Evolutionary conservation across 768 basidiomycete species (phyloP).

Genomic region (Boletus sensibilis): DNA sequence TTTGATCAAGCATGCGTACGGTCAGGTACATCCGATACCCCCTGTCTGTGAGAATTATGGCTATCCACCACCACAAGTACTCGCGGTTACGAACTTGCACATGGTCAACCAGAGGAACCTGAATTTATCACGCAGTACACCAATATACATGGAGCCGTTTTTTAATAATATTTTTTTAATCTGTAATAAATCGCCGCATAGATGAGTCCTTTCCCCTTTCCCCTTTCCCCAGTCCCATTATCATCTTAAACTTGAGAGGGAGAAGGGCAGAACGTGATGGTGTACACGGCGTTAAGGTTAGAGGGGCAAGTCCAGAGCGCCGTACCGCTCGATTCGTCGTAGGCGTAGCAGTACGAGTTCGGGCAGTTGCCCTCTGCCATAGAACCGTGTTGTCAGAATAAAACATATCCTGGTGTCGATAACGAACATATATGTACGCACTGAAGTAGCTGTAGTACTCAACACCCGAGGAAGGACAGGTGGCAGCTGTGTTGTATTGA

Average conservation of each 20-base stretch:
- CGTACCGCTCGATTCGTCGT: slow-evolving; percentile 46
- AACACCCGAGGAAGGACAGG: slow-evolving; percentile 53
- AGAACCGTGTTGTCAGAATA: not conserved
- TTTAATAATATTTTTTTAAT: not conserved
- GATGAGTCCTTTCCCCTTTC: not conserved
- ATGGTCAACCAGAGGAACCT: not conserved
- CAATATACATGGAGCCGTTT: not conserved
- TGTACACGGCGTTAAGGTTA: slow-evolving; percentile 39
- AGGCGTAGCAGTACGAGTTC: slow-evolving; percentile 51
- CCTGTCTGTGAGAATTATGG: not conserved
- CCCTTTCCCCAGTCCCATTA: too few species aligned
- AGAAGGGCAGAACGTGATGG: slow-evolving; percentile 46
- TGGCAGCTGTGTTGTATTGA: slow-evolving; percentile 45
- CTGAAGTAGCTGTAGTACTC: slow-evolving; percentile 48
- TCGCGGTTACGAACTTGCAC: not conserved
- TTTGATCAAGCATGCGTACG: not conserved
- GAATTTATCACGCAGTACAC: not conserved
- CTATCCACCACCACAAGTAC: not conserved
- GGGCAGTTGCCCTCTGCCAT: slow-evolving; percentile 41
- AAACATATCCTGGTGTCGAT: not conserved
- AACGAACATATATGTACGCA: slow-evolving; percentile 16
- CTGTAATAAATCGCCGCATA: not conserved
- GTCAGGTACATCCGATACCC: not conserved
- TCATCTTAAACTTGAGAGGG: slow-evolving; percentile 1
- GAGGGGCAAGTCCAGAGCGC: slow-evolving; percentile 47